Evolutionary conservation across 768 basidiomycete species (phyloP), one percentile per base, ranked within the genome.

Genomic region (Paxillus rubicundulus): DNA sequence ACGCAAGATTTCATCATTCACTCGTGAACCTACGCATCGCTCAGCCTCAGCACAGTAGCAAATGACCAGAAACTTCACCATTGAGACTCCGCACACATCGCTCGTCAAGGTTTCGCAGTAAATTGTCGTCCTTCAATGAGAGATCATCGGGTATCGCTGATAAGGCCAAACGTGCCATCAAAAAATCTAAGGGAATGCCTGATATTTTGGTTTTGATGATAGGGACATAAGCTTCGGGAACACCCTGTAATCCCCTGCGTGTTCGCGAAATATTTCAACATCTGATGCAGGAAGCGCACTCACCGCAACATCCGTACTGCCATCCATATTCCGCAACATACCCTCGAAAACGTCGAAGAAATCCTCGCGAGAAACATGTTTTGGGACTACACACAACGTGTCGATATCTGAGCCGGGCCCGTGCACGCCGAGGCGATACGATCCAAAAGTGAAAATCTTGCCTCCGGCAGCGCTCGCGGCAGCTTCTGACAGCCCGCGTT

Each of bases 361-460:
- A 74, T 98, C 95, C 59, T 97, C 94, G 57, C 93, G 81, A 50
- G 87, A 89, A 50, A 98, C 89, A 70, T 98, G 94, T 70, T 95
- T 92, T 7, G 97, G 97, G 34, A 96, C 97, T 33, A 98, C 96
- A 66, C 92, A 90, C 18, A 99, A 74, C n/a, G 95, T 97, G 76
- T 99, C 97, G 68, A 99, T 98, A 81, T 99, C 96, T 45, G 87
- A 79, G 3, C 92, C 89, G 33, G 96, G 97, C 12, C 92, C 92
- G 70, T 98, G 97, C 18, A 98, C 97, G 53, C 97, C 97, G 45
- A 99, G 76, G 62, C 97, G 88, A 77, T 98, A 98, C 47, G 95
- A 98, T 38, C 97, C 97, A 70, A 96, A 99, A 7, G 97, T 98
- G 70, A 93, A 99, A 68, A 99, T 98, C 77, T 98, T 96, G 58